phyloP scores from a whole-genome alignment of 768 basidiomycete species.

The Epithele typhae region DNA sequence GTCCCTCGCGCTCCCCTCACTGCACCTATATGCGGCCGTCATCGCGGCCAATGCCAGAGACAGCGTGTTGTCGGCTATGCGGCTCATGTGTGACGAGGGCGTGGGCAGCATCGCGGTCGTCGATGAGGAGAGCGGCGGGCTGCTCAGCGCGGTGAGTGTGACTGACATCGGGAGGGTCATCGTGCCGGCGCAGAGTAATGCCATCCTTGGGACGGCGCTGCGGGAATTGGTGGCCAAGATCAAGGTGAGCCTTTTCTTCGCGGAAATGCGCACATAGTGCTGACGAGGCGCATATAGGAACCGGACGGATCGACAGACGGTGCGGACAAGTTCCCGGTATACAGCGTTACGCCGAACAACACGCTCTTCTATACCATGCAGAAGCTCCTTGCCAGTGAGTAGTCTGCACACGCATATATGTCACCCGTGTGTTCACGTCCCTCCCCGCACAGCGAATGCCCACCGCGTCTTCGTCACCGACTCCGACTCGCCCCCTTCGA shows the following conservation, averaged over 20 bases:
- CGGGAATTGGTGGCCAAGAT: constrained; percentile 67
- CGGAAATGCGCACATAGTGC: too few species aligned
- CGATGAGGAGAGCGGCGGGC: constrained; percentile 55
- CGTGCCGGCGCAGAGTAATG: constrained; percentile 76
- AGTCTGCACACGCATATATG: not conserved
- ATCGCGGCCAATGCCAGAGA: constrained; percentile 57
- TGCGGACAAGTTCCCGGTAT: constrained; percentile 80
- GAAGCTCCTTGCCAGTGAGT: constrained; percentile 79
- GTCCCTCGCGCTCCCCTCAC: constrained; percentile 56
- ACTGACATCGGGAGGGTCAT: constrained; percentile 83
- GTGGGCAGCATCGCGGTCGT: constrained; percentile 80
- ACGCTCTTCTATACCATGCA: constrained; percentile 68
- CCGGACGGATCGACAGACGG: constrained; percentile 78
- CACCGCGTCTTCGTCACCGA: constrained; percentile 77
- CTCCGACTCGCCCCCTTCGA: constrained; percentile 46
- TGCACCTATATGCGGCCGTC: constrained; percentile 59
- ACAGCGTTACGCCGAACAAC: constrained; percentile 64
- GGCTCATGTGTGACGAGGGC: constrained; percentile 79
- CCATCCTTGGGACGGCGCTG: constrained; percentile 64
- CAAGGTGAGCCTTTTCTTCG: constrained; percentile 43
- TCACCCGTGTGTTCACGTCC: too few species aligned
- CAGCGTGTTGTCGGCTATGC: constrained; percentile 77
- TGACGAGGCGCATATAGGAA: constrained; percentile 34
- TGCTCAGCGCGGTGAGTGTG: constrained; percentile 76
- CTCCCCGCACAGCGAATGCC: constrained; percentile 51